phyloP scores from a whole-genome alignment of 306 rosid genomes.

The Vigna mungo region DNA sequence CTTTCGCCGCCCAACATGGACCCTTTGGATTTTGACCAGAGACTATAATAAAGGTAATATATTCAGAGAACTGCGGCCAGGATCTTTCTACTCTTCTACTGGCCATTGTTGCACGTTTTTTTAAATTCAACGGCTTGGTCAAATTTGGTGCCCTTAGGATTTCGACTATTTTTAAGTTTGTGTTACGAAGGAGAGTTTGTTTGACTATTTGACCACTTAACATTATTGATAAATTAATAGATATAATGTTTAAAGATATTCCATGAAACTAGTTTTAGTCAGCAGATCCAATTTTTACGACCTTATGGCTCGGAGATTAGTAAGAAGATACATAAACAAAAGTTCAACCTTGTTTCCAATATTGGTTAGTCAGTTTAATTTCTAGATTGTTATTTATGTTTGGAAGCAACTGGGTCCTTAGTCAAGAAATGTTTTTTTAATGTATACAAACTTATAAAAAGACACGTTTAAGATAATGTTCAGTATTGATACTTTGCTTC shows the following conservation, averaged over 20 bases:
- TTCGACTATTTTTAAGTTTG: not conserved
- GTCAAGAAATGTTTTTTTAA: not conserved
- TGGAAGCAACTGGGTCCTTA: not conserved
- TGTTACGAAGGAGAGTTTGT: not conserved
- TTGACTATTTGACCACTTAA: not conserved
- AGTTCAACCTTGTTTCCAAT: not conserved
- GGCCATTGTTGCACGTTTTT: not conserved
- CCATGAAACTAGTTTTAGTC: not conserved
- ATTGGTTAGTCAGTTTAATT: not conserved
- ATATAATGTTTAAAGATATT: not conserved
- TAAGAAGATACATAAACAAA: not conserved
- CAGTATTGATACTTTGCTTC: not conserved
- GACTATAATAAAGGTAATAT: not conserved
- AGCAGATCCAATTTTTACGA: not conserved
- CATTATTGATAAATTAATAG: not conserved
- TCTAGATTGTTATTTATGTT: not conserved
- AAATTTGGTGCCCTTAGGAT: slow-evolving; percentile 20
- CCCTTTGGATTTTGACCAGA: not conserved
- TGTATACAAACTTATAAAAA: not conserved
- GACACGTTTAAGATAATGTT: not conserved
- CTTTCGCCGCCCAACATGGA: slow-evolving; percentile 24
- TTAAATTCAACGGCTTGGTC: not conserved
- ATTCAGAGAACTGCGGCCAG: slow-evolving; percentile 18
- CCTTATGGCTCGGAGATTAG: not conserved
- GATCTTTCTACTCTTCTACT: not conserved